Base-by-base conservation (phyloP, 2,329 filamentous ascomycete genomes). In the Aplosporella prunicola region DNA sequence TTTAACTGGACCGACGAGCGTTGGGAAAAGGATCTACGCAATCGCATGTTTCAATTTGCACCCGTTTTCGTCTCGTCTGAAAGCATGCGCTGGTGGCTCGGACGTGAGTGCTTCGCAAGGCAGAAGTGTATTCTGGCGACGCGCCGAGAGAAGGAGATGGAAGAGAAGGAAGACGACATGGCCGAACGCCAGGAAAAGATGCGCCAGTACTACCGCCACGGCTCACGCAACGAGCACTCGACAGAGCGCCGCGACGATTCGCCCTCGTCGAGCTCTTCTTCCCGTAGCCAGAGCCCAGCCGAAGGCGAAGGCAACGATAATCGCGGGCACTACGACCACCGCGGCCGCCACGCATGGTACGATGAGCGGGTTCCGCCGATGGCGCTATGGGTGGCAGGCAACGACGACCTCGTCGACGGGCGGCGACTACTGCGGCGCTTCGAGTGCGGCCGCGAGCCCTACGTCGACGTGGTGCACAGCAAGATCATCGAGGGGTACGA, bases 1-100 rank as follows among this genome's bases (percentile, higher is more conserved):
- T 95, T 96, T 57, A 72, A 80, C 53, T 96, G 89, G 88, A 78
- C 75, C 0, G 88, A 96, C 53, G 64, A 59, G 8, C 74, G 85
- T 6, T 95, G 89, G 89, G 89, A 95, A 45, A 74, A 78, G 7
- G 84, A 71, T 5, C 63, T 94, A 10, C 71, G 83, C 41, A 66
- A 85, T 53, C 78, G 89, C 27, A 81, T 93, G 72, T 95, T 96
- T 57, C 85, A 91, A 51, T 95, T 93, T 47, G 78, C 86, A 0
- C 89, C 89, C 1, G 85, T 93, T 0, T 93, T 93, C 51, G 85
- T 95, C 34, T 86, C 80, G 48, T 75, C 85, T 1, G 87, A 95
- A 62, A 81, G 78, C 41, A 94, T 95, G 85, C 72, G 85, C 5
- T 96, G 89, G 89, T 95, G 89, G 89, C 71, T 95, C 1, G 89